phyloP scores from a whole-genome alignment of 371 early-diverging fungal genomes.

The Mortierella sp. region DNA sequence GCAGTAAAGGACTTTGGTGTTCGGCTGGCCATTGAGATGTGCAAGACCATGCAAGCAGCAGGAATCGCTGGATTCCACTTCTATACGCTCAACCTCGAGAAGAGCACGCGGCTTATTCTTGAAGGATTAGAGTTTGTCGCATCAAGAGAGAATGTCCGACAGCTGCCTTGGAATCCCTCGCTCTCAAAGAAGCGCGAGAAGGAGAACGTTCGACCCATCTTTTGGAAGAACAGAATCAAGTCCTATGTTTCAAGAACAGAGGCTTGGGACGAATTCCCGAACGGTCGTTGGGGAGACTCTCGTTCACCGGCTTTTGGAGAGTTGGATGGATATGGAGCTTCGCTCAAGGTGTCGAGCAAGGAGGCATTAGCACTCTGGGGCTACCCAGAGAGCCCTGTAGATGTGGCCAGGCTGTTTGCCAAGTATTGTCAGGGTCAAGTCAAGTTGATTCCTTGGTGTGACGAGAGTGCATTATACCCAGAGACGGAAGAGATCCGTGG shows the following conservation, averaged over 20 bases:
- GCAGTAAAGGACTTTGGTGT: conserved; percentile 91
- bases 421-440: conserved; percentile 84
- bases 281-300: conserved; percentile 98
- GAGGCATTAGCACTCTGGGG: conserved; percentile 85
- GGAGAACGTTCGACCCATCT: conserved; percentile 97
- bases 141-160: conserved; percentile 79
- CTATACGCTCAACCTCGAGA: conserved; percentile 88
- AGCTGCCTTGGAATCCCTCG: conserved; percentile 92
- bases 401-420: conserved; percentile 82
- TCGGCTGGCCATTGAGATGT: conserved; percentile 78
- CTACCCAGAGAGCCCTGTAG: conserved; percentile 69
- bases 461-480: conserved; percentile 76
- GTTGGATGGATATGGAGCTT: conserved; percentile 89
- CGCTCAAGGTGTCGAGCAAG: conserved; percentile 74
- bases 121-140: conserved; percentile 83
- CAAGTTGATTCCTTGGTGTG: conserved; percentile 92
- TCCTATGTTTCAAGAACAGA: conserved; percentile 95
- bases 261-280: conserved; percentile 98
- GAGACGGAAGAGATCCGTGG: conserved; percentile 85
- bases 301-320: conserved; percentile 96
- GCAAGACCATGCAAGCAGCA: conserved; percentile 66
- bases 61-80: conserved; percentile 79
- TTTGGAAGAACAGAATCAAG: conserved; percentile 95
- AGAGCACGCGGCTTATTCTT: conserved; percentile 79
- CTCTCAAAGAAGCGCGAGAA: conserved; percentile 81